phyloP scores from a whole-genome alignment of 1,139 yeast species.

The Zygoascus meyerae region DNA sequence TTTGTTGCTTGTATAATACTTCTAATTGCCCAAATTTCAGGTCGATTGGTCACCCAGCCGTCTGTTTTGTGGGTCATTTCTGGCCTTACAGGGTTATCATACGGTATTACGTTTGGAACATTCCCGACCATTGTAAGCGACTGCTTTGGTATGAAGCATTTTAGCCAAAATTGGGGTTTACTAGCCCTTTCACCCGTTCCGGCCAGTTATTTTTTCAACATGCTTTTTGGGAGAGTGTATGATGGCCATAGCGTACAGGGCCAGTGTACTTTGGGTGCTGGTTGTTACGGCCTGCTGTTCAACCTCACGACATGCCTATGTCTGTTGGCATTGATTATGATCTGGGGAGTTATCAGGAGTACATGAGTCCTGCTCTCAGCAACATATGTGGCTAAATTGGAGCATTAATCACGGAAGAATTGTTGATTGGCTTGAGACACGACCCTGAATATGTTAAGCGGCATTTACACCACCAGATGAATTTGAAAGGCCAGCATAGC shows the following conservation, averaged over 20 bases:
- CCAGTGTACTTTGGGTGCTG: slow-evolving; percentile 4
- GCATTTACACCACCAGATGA: too few species aligned
- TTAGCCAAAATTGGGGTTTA: slow-evolving; percentile 78
- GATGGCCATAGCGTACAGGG: slow-evolving; percentile 20
- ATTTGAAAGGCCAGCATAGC: too few species aligned
- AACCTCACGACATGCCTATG: neutral
- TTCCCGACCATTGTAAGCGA: slow-evolving; percentile 79
- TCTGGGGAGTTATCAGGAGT: neutral
- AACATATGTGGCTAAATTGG: too few species aligned
- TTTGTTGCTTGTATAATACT: slow-evolving; percentile 41
- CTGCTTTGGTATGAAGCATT: slow-evolving; percentile 62
- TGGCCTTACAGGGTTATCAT: slow-evolving; percentile 61
- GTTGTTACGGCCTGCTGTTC: slow-evolving; percentile 7
- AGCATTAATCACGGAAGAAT: too few species aligned
- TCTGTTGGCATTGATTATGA: neutral
- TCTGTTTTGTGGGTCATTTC: slow-evolving; percentile 49
- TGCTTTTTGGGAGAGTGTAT: slow-evolving; percentile 35
- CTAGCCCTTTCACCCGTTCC: slow-evolving; percentile 40
- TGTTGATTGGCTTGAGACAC: too few species aligned
- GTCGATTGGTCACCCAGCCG: slow-evolving; percentile 31
- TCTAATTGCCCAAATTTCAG: slow-evolving; percentile 35
- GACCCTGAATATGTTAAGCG: too few species aligned
- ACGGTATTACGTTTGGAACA: slow-evolving; percentile 75
- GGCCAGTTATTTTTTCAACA: slow-evolving; percentile 35
- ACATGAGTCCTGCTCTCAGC: too few species aligned